Evolutionary conservation across 2,329 filamentous ascomycete genomes (phyloP), one percentile per base, ranked within the genome.

Genomic region (Leptographium radiaticola): DNA sequence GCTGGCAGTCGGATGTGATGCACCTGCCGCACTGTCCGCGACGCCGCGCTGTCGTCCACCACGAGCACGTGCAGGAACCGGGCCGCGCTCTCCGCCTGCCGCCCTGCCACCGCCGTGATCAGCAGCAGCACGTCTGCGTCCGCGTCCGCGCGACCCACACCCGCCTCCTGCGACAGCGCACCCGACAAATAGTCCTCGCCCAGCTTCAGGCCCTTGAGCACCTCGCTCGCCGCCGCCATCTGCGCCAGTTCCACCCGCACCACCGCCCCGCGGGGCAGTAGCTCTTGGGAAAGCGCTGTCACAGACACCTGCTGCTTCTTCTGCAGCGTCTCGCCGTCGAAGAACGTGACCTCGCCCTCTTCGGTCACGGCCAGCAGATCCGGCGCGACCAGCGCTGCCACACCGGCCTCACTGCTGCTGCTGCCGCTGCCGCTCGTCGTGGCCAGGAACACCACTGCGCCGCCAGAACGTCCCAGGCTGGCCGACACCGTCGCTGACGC

Each of bases 321-420:
- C 55, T 71, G 61, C 20, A 80, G 63, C 6, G 62, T 70, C 53
- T 85, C 79, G 2, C 77, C 76, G 47, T 82, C 77, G 15, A 86
- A 69, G 54, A 79, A 81, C 10, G 77, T 62, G 20, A 86, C 68
- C 55, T 81, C 74, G 39, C 84, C 84, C 57, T 83, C 75, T 44
- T 75, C 68, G 54, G 79, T 77, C 1, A 87, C 71, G 2, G 74
- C 72, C 25, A 87, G 60, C 2, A 88, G 55, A 52, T 77, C 69
- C 15, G 53, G 42, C 9, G 47, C 51, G 7, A 15, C 11, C 33
- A 47, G 25, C 1, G 55, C n/a, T 25, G 25, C 25, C 25, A 25
- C 25, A 7, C 16, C 40, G 3, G 33, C n/a, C 10, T 39, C 46
- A 10, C 40, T 49, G 1, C 10, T n/a, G 11, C 36, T 10, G 15